phyloP scores from a whole-genome alignment of 176 grass and related monocot genomes.

The Neostapfia colusana region DNA sequence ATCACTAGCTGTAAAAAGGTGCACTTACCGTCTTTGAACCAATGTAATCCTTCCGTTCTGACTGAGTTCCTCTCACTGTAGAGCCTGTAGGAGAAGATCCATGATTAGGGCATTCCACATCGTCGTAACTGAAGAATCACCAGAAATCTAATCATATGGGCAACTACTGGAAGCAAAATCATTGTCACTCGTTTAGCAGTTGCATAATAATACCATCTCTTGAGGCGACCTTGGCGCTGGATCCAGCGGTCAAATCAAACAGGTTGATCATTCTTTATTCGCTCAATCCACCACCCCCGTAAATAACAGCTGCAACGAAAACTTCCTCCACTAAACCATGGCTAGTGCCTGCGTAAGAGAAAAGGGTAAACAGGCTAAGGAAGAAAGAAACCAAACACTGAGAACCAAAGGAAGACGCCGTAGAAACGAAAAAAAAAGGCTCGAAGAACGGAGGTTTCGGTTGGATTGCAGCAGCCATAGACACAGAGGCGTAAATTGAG shows the following conservation, averaged over 20 bases:
- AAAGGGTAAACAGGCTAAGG: background rate
- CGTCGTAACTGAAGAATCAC: conserved; percentile 35
- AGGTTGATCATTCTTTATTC: conserved; percentile 59
- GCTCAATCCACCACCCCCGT: conserved; percentile 24
- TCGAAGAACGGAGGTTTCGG: background rate
- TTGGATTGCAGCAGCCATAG: background rate
- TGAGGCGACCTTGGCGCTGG: conserved; percentile 43
- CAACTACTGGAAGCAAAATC: conserved; percentile 38
- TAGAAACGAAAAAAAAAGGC: background rate
- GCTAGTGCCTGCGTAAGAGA: conserved; percentile 20
- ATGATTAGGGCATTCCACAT: conserved; percentile 33
- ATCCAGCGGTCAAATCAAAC: conserved; percentile 52
- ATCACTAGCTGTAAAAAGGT: background rate
- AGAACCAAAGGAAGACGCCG: background rate
- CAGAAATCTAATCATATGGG: conserved; percentile 29
- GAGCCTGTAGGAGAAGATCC: conserved; percentile 53
- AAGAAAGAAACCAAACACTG: background rate
- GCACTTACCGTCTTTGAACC: conserved; percentile 42
- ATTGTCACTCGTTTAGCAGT: conserved; percentile 27
- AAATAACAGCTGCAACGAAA: conserved; percentile 31
- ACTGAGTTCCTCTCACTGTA: conserved; percentile 49
- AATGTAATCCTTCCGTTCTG: conserved; percentile 50
- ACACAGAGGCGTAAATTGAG: background rate
- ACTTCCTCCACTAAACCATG: conserved; percentile 22
- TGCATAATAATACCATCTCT: conserved; percentile 49